Evolutionary conservation across 768 basidiomycete species (phyloP).

Genomic region (Sarcomyxa edulis): DNA sequence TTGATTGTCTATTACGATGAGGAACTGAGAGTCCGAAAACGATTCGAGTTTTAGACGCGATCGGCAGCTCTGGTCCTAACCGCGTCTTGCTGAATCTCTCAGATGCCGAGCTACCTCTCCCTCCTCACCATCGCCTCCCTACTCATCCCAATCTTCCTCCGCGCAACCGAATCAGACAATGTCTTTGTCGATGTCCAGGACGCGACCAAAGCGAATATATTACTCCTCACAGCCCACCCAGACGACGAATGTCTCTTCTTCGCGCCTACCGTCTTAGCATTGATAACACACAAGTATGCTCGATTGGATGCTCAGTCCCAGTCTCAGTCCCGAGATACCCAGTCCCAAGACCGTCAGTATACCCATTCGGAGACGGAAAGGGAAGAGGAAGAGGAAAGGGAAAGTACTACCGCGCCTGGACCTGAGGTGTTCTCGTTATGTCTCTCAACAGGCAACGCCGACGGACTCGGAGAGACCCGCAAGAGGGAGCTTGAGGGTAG

Average conservation of each 20-base stretch:
- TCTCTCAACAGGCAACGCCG: conserved; percentile 74
- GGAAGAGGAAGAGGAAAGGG: conserved; percentile 12
- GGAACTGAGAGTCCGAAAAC: no score
- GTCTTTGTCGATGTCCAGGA: no score
- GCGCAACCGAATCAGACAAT: no score
- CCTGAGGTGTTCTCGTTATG: conserved; percentile 58
- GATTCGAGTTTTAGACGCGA: no score
- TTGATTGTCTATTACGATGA: no score
- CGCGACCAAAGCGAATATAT: no score
- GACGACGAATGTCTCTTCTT: conserved; percentile 97
- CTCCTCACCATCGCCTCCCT: no score
- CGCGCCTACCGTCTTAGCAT: conserved; percentile 69
- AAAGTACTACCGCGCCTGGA: neutral
- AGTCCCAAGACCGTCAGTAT: neutral
- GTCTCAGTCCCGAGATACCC: conserved; percentile 2
- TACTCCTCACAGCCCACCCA: conserved; percentile 87
- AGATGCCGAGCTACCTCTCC: no score
- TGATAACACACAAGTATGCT: conserved; percentile 24
- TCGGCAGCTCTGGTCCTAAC: no score
- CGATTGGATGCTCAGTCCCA: neutral
- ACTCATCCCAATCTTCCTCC: no score
- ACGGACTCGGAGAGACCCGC: conserved; percentile 64
- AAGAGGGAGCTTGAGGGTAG: conserved; percentile 55
- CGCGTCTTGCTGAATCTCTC: no score
- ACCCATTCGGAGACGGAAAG: conserved; percentile 7